A percentile compares a stretch with the other conserved stretches of the same genome.
phyloP scores from a whole-genome alignment of 2,329 filamentous ascomycete genomes.

The Ceratocystiopsis sp. region DNA sequence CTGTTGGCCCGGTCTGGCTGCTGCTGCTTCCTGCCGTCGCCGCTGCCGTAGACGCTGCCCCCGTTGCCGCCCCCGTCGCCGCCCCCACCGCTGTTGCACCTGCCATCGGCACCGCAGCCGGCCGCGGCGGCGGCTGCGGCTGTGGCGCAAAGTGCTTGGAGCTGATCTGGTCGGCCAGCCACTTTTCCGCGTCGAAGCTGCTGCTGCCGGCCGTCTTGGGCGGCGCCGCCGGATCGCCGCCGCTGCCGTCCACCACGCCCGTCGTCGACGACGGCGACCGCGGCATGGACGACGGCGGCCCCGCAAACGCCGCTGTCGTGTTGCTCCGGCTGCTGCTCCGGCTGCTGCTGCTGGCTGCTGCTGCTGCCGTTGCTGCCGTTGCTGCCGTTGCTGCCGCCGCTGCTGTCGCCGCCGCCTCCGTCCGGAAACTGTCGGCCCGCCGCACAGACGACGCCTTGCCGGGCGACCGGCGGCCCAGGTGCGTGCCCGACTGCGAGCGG shows the following conservation, averaged over 20 bases:
- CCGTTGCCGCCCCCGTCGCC: no score
- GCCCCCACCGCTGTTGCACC: no score
- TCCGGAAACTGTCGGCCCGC: no score
- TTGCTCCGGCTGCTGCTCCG: neutral
- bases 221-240: neutral
- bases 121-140: conserved; percentile 23
- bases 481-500: conserved; percentile 23
- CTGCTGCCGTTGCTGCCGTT: no score
- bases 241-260: conserved; percentile 5
- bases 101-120: no score
- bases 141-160: conserved; percentile 36
- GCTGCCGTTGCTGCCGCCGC: no score
- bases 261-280: conserved; percentile 1
- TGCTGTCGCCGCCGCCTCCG: no score
- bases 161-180: conserved; percentile 33
- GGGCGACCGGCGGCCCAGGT: conserved; percentile 22
- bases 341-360: neutral
- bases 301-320: neutral
- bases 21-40: conserved; percentile 37
- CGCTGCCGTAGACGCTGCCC: no score
- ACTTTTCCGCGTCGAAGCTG: conserved; percentile 33
- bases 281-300: conserved; percentile 2
- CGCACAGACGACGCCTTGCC: conserved; percentile 1
- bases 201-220: neutral
- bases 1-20: conserved; percentile 18